A percentile compares a stretch with the other conserved stretches of the same genome.
Conservation (phyloP, 2,329 filamentous ascomycete species). For the Pleurostoma richardsiae region DNA sequence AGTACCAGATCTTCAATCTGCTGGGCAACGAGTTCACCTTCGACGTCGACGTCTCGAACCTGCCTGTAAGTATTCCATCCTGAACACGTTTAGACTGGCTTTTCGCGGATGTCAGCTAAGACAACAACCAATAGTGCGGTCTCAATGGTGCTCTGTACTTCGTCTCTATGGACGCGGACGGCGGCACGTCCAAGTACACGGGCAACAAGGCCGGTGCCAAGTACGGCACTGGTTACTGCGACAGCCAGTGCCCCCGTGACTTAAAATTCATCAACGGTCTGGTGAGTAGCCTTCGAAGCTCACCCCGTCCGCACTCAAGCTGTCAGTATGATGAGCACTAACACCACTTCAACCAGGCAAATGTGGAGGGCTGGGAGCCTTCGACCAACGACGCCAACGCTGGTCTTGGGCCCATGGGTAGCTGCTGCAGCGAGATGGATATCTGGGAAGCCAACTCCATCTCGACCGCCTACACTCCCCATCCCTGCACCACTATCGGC, state of each 20-base stretch:
- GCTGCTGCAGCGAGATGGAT: conserved; percentile 61
- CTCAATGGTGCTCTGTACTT: conserved; percentile 70
- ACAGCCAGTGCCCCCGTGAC: conserved; percentile 47
- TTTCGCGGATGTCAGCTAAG: background rate
- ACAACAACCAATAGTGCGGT: conserved; percentile 40
- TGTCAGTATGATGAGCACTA: conserved; percentile 32
- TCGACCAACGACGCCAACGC: conserved; percentile 49
- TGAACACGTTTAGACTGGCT: background rate
- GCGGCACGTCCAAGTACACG: conserved; percentile 43
- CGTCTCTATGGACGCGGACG: conserved; percentile 55
- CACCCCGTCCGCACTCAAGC: background rate
- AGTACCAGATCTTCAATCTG: conserved; percentile 62
- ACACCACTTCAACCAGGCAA: conserved; percentile 33
- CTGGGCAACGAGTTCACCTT: conserved; percentile 67
- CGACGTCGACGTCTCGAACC: conserved; percentile 64
- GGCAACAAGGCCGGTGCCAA: conserved; percentile 49
- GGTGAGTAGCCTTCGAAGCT: conserved; percentile 17
- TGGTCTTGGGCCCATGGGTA: conserved; percentile 45
- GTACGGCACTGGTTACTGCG: conserved; percentile 57
- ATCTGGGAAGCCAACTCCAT: conserved; percentile 58
- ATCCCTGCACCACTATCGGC: conserved; percentile 51
- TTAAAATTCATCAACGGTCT: conserved; percentile 54
- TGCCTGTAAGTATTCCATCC: conserved; percentile 29
- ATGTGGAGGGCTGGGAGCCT: conserved; percentile 45
- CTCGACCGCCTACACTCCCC: conserved; percentile 60